Percentiles rank a stretch among this genome's conserved stretches.
Conservation (phyloP, 2,329 filamentous ascomycete genomes). For the Teratosphaeria viscida region DNA sequence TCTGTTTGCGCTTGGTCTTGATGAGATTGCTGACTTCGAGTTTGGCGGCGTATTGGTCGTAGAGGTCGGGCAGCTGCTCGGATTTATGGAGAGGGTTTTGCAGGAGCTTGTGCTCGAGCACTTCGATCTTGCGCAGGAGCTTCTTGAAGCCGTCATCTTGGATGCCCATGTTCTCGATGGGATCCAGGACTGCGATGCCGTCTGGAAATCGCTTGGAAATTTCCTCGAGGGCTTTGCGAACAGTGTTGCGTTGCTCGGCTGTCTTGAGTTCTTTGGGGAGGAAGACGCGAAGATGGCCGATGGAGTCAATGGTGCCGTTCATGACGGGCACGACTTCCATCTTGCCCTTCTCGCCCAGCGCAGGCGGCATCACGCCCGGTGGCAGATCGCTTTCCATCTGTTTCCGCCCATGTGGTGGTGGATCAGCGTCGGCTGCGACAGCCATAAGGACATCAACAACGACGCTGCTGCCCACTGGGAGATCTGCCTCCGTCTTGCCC, state of each 20-base stretch:
- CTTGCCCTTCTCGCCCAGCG: conserved; percentile 53
- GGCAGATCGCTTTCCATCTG: conserved; percentile 45
- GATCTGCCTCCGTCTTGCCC: conserved; percentile 55
- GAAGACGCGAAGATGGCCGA: conserved; percentile 76
- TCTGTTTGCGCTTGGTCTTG: conserved; percentile 79
- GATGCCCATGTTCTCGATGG: conserved; percentile 93
- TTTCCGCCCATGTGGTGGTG: conserved; percentile 18
- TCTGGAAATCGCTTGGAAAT: conserved; percentile 84
- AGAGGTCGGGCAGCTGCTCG: conserved; percentile 70
- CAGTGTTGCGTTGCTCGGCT: conserved; percentile 56
- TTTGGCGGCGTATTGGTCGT: conserved; percentile 78
- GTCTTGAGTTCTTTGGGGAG: conserved; percentile 66
- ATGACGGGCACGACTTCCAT: conserved; percentile 81
- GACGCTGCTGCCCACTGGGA: conserved; percentile 64
- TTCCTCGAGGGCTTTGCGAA: conserved; percentile 61
- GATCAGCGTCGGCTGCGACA: conserved; percentile 49
- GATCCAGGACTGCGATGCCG: conserved; percentile 78
- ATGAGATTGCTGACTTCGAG: conserved; percentile 65
- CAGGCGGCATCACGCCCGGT: conserved; percentile 49
- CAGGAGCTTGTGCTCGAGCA: conserved; percentile 80
- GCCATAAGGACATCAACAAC: conserved; percentile 72
- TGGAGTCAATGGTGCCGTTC: conserved; percentile 71
- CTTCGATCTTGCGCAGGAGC: conserved; percentile 85
- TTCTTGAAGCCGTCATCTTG: conserved; percentile 88
- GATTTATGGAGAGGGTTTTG: conserved; percentile 88